These are phyloP conservation scores for Scutellaria baicalensis DNA, from an alignment of 257 asterid species.

Conservation along the genomic window DNA sequence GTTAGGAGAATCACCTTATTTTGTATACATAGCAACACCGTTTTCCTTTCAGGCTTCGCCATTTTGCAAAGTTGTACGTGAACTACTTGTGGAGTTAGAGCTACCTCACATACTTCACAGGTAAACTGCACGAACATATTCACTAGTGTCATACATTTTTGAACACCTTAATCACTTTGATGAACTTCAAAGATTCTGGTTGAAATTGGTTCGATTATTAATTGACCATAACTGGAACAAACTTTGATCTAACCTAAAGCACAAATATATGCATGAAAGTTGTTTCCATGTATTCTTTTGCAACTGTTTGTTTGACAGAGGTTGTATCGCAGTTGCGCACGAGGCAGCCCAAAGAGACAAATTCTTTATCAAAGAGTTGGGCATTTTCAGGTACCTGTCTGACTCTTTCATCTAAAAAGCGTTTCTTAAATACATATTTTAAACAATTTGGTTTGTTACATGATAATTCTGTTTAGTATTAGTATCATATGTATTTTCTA, in stretches of 20 bases:
- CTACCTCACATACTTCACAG: slow-evolving; percentile 89
- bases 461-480: too few relatives aligned
- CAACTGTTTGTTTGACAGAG: neutral
- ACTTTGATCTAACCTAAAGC: neutral
- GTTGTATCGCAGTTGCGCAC: slow-evolving; percentile 65
- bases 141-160: too few relatives aligned
- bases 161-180: too few relatives aligned
- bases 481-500: neutral
- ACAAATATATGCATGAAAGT: neutral
- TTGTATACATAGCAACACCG: neutral
- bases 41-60: slow-evolving; percentile 67
- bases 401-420: neutral
- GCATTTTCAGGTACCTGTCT: slow-evolving; percentile 64
- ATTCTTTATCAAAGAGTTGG: slow-evolving; percentile 56
- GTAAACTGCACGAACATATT: slow-evolving; percentile 20
- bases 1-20: neutral
- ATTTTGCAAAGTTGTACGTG: slow-evolving; percentile 89
- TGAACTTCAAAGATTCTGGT: neutral
- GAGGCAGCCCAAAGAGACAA: slow-evolving; percentile 90
- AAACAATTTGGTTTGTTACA: neutral
- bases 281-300: neutral
- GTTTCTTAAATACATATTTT: neutral
- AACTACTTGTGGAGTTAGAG: slow-evolving; percentile 83
- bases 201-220: neutral
- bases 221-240: neutral